Evolutionary conservation across 176 grass and related monocot species (phyloP).

Genomic region (Oryza longistaminata): DNA sequence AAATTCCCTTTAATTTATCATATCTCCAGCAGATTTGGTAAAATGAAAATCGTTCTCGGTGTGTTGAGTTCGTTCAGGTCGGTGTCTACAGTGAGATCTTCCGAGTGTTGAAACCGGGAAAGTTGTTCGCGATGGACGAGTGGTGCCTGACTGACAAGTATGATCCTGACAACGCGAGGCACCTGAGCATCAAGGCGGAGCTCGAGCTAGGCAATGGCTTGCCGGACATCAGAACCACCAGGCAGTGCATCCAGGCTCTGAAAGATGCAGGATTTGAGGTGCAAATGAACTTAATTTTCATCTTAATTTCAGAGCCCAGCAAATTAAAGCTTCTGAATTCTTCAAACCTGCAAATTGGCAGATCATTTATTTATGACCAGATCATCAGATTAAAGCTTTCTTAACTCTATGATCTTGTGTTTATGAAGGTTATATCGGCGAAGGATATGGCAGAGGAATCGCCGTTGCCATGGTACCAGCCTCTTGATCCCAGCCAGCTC

Average conservation of each 20-base stretch:
- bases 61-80: conserved; percentile 1
- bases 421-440: conserved; percentile 35
- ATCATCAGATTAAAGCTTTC: too few relatives aligned
- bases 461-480: conserved; percentile 51
- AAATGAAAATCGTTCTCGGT: too few relatives aligned
- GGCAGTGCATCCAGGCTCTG: conserved; percentile 41
- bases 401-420: too few relatives aligned
- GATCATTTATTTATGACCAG: too few relatives aligned
- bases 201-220: conserved; percentile 52
- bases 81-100: conserved; percentile 46
- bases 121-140: conserved; percentile 31
- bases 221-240: conserved; percentile 36
- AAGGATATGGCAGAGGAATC: conserved; percentile 48
- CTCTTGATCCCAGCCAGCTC: conserved; percentile 33
- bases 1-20: neutral
- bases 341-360: too few relatives aligned
- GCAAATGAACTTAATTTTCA: too few relatives aligned
- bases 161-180: conserved; percentile 32
- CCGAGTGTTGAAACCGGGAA: conserved; percentile 42
- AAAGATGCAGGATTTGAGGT: conserved; percentile 50
- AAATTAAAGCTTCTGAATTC: too few relatives aligned
- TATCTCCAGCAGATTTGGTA: too few relatives aligned
- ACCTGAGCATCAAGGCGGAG: conserved; percentile 32
- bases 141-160: conserved; percentile 43
- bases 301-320: too few relatives aligned